These are phyloP conservation scores for Aspergillus felis DNA, from an alignment of 2,329 filamentous ascomycete genomes.

Conservation along the genomic window DNA sequence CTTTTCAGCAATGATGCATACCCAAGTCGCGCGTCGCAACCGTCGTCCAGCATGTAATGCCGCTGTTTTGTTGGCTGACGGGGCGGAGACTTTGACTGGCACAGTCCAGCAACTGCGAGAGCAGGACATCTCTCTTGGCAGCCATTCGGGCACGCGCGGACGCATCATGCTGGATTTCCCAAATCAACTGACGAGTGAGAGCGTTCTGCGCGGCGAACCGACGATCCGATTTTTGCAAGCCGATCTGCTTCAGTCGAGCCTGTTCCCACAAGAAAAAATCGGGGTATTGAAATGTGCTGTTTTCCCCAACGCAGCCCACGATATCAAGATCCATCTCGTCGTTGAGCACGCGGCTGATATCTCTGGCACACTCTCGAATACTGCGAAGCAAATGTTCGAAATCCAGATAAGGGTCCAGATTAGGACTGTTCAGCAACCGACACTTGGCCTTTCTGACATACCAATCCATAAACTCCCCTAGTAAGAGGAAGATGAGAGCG, in stretches of 20 bases:
- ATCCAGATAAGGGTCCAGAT: conserved; percentile 31
- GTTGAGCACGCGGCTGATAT: conserved; percentile 12
- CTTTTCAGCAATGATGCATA: conserved; percentile 14
- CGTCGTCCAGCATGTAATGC: conserved; percentile 31
- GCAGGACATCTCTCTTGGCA: conserved; percentile 21
- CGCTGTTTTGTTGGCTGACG: conserved; percentile 23
- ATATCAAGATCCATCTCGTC: conserved; percentile 25
- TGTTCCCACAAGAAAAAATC: conserved; percentile 26
- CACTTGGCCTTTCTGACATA: conserved; percentile 33
- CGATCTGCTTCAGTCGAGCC: conserved; percentile 30
- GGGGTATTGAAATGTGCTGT: conserved; percentile 13
- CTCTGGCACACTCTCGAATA: conserved; percentile 24
- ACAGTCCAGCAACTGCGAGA: conserved; percentile 23
- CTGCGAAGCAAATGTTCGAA: conserved; percentile 31
- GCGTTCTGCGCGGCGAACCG: conserved; percentile 33
- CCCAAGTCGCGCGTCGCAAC: conserved; percentile 27
- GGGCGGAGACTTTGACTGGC: conserved; percentile 23
- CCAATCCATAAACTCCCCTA: conserved; percentile 38
- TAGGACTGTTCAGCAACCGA: conserved; percentile 32
- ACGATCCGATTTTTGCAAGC: conserved; percentile 28
- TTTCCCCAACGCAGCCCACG: conserved; percentile 11
- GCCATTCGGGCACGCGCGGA: conserved; percentile 25
- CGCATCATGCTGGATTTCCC: conserved; percentile 34
- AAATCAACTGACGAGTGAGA: conserved; percentile 33
- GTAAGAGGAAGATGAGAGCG: conserved; percentile 32